Conservation (phyloP, 176 grass and related monocot genomes). For the Pharus latifolius region DNA sequence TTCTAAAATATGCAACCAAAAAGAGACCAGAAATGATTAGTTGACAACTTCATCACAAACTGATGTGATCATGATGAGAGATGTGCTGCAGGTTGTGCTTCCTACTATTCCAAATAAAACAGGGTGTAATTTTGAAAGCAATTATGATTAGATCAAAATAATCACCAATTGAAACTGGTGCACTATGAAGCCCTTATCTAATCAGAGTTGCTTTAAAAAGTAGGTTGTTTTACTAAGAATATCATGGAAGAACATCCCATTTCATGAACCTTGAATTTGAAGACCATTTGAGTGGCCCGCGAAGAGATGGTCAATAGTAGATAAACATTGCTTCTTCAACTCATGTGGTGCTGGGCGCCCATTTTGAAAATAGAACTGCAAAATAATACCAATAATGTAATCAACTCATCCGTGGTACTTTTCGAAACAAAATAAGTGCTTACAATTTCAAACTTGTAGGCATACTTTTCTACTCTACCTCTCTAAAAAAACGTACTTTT, state of each 20-base stretch:
- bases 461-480: too few relatives aligned
- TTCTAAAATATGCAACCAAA: conserved; percentile 37
- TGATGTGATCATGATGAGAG: conserved; percentile 6
- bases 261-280: conserved; percentile 48
- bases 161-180: neutral
- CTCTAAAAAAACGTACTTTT: too few relatives aligned
- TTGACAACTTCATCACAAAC: neutral
- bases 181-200: neutral
- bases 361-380: conserved; percentile 82
- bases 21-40: neutral
- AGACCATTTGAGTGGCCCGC: conserved; percentile 52
- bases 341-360: conserved; percentile 49
- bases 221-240: neutral
- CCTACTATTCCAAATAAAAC: neutral
- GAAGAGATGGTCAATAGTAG: conserved; percentile 58
- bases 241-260: neutral
- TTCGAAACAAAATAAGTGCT: too few relatives aligned
- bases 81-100: neutral
- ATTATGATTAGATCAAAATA: neutral
- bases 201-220: neutral
- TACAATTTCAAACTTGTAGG: too few relatives aligned
- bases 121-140: neutral
- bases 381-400: neutral
- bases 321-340: conserved; percentile 52
- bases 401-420: neutral